Base-by-base conservation (phyloP, 176 grass and related monocot species). In the Aegilops tauschii region DNA sequence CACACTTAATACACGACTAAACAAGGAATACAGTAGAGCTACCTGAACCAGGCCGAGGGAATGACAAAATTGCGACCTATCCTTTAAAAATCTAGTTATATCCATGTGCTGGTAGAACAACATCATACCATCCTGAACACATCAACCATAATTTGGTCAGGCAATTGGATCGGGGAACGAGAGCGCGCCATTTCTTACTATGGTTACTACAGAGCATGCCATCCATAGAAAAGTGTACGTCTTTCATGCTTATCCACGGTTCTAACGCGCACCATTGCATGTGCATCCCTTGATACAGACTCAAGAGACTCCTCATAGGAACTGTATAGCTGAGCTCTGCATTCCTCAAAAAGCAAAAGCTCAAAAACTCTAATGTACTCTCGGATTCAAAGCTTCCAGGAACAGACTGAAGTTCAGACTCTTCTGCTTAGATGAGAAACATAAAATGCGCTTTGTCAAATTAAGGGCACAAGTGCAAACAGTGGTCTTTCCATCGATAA, bases 61-160 rank as follows among this genome's bases (percentile, higher is more conserved):
- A 93, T 76, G 95, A 89, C 44, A 98, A 79, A 90, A 98, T 87
- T 21, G 93, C 89, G 58, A 93, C 95, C 74, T 98, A 93, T 92
- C 95, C 95, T 89, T 98, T 95, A 80, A 98, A 98, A 85, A 84
- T 95, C 95, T 93, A 98, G 77, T 98, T 98, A 82, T 90, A 90
- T 66, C 93, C 95, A 54, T 93, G 73, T 20, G 65, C 52, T 18
- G 93, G 93, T 87, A 98, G 59, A 85, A 93, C 89, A 65, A 93
- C 90, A 88, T 95, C 93, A 64, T 90, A 98, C 93, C 95, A 95
- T 14, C 93, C 95, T 98, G 79, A 45, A 90, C 52, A 17, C 58
- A 92, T 74, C 37, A 35, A 65, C 81, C 27, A 88, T 35, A 80
- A 74, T 25, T 39, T 9, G 78, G 8, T 71, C 82, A 77, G n/a